Evolutionary conservation across 192 early-diverging fungal species (phyloP).

Genomic region (Lunasporangiospora selenospora): DNA sequence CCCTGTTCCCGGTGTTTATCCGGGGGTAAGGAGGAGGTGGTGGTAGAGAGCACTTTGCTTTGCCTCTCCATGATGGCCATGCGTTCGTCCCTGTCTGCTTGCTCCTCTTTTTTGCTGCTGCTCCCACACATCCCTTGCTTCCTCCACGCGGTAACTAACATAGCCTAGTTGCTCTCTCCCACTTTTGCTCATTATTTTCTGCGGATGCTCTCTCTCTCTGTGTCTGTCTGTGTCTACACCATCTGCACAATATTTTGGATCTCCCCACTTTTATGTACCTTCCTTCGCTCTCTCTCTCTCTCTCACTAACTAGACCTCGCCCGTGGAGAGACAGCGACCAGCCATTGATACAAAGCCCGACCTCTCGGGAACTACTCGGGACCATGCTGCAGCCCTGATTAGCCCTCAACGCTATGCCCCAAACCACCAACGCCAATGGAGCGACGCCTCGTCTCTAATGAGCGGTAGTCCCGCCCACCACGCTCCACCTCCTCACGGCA

Average conservation of each 20-base stretch:
- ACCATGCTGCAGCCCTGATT: too few species aligned
- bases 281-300: too few species aligned
- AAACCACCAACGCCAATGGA: constrained; percentile 41
- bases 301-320: too few species aligned
- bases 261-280: neutral
- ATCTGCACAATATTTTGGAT: neutral
- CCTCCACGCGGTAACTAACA: too few species aligned
- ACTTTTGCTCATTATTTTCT: too few species aligned
- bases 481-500: neutral
- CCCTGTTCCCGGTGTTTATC: neutral
- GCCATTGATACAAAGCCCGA: constrained; percentile 2
- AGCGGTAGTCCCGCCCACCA: neutral
- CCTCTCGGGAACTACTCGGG: neutral
- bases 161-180: too few species aligned
- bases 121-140: too few species aligned
- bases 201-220: too few species aligned
- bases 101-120: too few species aligned
- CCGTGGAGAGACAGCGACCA: constrained; percentile 10
- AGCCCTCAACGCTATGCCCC: too few species aligned
- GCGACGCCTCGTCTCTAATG: constrained; percentile 37
- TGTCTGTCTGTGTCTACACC: neutral
- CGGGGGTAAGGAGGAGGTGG: too few species aligned
- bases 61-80: neutral
- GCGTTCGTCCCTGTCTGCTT: neutral
- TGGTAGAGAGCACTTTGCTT: neutral